Evolutionary conservation across 805 yeast genomes (phyloP), one percentile per base, ranked within the genome.

Genomic region (Pichia scutulata): DNA sequence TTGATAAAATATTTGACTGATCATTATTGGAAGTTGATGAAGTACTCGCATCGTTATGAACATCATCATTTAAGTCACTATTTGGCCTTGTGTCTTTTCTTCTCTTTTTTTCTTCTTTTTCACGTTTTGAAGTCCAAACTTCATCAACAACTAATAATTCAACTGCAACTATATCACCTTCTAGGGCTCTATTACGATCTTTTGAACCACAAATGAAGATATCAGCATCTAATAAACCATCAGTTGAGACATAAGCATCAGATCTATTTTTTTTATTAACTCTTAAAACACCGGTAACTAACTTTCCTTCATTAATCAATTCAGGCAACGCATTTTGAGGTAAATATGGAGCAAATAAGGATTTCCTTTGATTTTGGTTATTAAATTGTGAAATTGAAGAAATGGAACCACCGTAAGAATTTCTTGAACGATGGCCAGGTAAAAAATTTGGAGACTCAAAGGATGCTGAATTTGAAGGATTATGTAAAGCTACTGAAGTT

Each of bases 241-340:
- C 97, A 0, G 98, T 92, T 7, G 96, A 82, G n/a, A 93, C 98
- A 69, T 95, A 93, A 0, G 99, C 99, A 69, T 93, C 98, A 1
- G 97, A 89, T 60, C 99, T 77, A 66, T 93, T 93, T 68, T 93
- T 93, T 68, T 89, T 90, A 70, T 93, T 93, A 42, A 93, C 99
- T 57, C 99, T 78, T 60, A 93, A 73, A 25, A 84, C 85, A 59
- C 99, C 99, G 3, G 95, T 84, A 8, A 93, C 98, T 48, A 93
- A 74, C 55, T 89, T 80, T 21, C 98, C 98, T 55, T 92, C 97
- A 55, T 81, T 79, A 43, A 93, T 84, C 52, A 93, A 73, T 24
- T 84, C 95, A 2, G 98, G 98, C 44, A 93, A 79, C 3, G 95
- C 82, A 4, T 89, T 84, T 63, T 93, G 99, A 4, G 98, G 96